These are phyloP conservation scores for Colletotrichum acutatum DNA, from an alignment of 2,329 filamentous ascomycete genomes.

Conservation along the genomic window DNA sequence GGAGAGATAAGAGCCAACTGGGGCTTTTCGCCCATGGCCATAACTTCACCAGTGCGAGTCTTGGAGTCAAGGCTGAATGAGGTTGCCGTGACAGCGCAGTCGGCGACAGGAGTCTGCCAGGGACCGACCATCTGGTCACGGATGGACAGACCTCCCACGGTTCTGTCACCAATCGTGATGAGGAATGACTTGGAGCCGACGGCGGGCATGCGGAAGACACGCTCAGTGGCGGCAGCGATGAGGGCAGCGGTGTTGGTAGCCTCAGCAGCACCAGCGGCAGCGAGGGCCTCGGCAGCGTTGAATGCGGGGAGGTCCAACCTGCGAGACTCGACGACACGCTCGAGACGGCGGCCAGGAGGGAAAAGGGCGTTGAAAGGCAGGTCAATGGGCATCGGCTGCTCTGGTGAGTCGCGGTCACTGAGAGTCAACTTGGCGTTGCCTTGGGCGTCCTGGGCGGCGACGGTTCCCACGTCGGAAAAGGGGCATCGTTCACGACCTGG, in stretches of 20 bases:
- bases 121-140: slow-evolving; percentile 96
- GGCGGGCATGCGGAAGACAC: slow-evolving; percentile 85
- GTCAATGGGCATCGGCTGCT: slow-evolving; percentile 84
- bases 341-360: slow-evolving; percentile 86
- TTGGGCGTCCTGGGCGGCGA: slow-evolving; percentile 68
- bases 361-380: slow-evolving; percentile 90
- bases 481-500: slow-evolving; percentile 86
- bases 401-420: slow-evolving; percentile 80
- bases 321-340: slow-evolving; percentile 77
- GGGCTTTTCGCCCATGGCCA: slow-evolving; percentile 96
- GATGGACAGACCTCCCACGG: slow-evolving; percentile 87
- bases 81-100: slow-evolving; percentile 92
- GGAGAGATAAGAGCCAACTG: slow-evolving; percentile 89
- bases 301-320: slow-evolving; percentile 77
- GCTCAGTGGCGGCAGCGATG: slow-evolving; percentile 75
- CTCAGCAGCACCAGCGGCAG: slow-evolving; percentile 69
- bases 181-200: slow-evolving; percentile 98
- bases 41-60: slow-evolving; percentile 88
- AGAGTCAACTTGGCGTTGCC: slow-evolving; percentile 81
- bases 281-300: slow-evolving; percentile 73
- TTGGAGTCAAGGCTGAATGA: slow-evolving; percentile 75
- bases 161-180: slow-evolving; percentile 95
- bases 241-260: slow-evolving; percentile 61
- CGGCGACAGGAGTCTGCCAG: slow-evolving; percentile 94
- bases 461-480: slow-evolving; percentile 89